phyloP scores from a whole-genome alignment of 2,329 filamentous ascomycete species.

The Onygenales sp. region DNA sequence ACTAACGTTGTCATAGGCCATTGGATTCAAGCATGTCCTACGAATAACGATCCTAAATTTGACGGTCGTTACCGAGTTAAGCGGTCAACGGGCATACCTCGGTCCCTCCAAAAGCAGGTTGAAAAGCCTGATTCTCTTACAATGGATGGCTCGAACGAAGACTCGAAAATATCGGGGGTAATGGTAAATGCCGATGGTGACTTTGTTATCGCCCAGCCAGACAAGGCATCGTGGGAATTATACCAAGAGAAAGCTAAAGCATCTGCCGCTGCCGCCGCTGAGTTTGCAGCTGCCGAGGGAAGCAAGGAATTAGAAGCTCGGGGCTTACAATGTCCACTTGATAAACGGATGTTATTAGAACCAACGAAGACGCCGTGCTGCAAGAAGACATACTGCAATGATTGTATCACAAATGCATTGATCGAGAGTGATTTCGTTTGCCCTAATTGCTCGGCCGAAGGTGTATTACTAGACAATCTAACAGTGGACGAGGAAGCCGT shows the following conservation, averaged over 20 bases:
- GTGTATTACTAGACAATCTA: slow-evolving; percentile 87
- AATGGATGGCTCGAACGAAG: slow-evolving; percentile 67
- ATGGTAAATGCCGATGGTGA: slow-evolving; percentile 98
- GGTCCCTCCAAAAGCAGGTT: slow-evolving; percentile 89
- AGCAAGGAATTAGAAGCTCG: slow-evolving; percentile 81
- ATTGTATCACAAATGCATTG: slow-evolving; percentile 98
- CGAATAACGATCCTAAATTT: slow-evolving; percentile 95
- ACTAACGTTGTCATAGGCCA: slow-evolving; percentile 49
- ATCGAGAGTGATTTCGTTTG: slow-evolving; percentile 97
- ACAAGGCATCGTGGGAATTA: slow-evolving; percentile 92
- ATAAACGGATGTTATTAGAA: slow-evolving; percentile 96
- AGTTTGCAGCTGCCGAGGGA: slow-evolving; percentile 65
- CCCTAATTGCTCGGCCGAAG: slow-evolving; percentile 81
- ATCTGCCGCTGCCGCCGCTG: slow-evolving; percentile 69
- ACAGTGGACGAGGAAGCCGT: slow-evolving; percentile 69
- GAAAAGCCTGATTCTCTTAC: slow-evolving; percentile 75
- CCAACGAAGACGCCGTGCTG: slow-evolving; percentile 99
- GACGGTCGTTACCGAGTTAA: slow-evolving; percentile 90
- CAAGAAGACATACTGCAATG: slow-evolving; percentile 96
- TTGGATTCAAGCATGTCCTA: slow-evolving; percentile 96
- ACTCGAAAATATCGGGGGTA: slow-evolving; percentile 73
- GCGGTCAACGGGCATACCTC: slow-evolving; percentile 91
- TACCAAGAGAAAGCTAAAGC: slow-evolving; percentile 92
- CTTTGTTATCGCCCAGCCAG: slow-evolving; percentile 91
- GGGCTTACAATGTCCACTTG: slow-evolving; percentile 86